Evolutionary conservation across 2,329 filamentous ascomycete genomes (phyloP).

Genomic region (Pseudopyricularia cyperi): DNA sequence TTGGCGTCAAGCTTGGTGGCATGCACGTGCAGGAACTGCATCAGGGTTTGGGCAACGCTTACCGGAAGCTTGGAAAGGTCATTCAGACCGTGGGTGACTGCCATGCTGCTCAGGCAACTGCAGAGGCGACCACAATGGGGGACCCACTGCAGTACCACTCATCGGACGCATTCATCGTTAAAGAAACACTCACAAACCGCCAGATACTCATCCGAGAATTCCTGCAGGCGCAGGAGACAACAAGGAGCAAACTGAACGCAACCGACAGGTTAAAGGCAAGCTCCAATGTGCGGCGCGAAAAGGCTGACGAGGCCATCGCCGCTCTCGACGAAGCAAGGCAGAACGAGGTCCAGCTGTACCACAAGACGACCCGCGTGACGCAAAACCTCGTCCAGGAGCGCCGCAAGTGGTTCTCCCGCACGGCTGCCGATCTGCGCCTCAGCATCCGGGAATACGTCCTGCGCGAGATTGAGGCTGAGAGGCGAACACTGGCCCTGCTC

Average conservation of each 20-base stretch:
- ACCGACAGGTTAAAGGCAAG: conserved; percentile 81
- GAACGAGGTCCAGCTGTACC: conserved; percentile 66
- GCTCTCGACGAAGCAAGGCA: conserved; percentile 77
- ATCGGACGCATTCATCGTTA: conserved; percentile 91
- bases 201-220: conserved; percentile 93
- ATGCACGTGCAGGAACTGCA: conserved; percentile 90
- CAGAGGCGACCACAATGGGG: conserved; percentile 86
- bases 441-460: conserved; percentile 87
- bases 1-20: conserved; percentile 76
- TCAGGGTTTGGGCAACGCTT: conserved; percentile 74
- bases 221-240: conserved; percentile 75
- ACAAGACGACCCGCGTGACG: conserved; percentile 83
- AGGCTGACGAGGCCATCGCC: conserved; percentile 94
- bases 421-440: conserved; percentile 67
- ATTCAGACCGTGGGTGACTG: conserved; percentile 91
- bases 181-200: conserved; percentile 93
- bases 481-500: conserved; percentile 80
- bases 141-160: conserved; percentile 94
- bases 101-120: conserved; percentile 91
- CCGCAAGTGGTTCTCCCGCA: conserved; percentile 80
- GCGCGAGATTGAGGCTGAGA: conserved; percentile 89
- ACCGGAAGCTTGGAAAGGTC: conserved; percentile 86
- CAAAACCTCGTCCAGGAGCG: conserved; percentile 80
- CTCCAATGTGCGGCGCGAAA: conserved; percentile 79
- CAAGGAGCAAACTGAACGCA: conserved; percentile 69